Evolutionary conservation across 305 asterid species (phyloP).

Genomic region (Nicotiana rustica): DNA sequence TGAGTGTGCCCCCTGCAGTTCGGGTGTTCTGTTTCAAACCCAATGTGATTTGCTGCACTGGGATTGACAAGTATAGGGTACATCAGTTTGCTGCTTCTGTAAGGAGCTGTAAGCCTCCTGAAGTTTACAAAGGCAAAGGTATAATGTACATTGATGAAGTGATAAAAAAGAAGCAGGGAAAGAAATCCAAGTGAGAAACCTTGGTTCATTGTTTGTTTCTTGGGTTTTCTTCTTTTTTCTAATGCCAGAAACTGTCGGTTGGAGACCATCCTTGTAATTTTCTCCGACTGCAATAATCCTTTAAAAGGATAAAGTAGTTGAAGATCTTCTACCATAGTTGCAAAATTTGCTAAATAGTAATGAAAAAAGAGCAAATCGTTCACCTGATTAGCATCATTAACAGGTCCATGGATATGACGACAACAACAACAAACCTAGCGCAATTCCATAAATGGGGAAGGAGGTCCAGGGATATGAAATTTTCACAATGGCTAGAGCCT

Average conservation of each 20-base stretch:
- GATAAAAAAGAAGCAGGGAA: conserved; percentile 61
- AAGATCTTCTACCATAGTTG: neutral
- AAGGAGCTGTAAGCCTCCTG: conserved; percentile 68
- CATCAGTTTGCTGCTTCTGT: conserved; percentile 68
- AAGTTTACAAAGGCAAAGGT: conserved; percentile 72
- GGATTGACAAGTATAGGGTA: conserved; percentile 66
- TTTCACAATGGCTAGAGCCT: too few species aligned
- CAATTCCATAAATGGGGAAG: too few species aligned
- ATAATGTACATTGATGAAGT: conserved; percentile 71
- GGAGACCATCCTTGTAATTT: neutral
- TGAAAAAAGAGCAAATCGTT: too few species aligned
- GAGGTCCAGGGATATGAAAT: too few species aligned
- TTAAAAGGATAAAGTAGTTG: neutral
- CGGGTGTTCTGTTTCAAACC: conserved; percentile 74
- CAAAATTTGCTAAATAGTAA: neutral
- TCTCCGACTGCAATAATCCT: neutral
- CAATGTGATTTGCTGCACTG: conserved; percentile 72
- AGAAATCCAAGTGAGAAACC: conserved; percentile 53
- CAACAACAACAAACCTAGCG: too few species aligned
- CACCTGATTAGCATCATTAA: too few species aligned
- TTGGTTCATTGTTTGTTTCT: neutral
- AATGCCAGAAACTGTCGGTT: neutral
- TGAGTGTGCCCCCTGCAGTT: conserved; percentile 68
- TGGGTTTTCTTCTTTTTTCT: neutral
- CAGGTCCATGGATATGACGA: too few species aligned